A percentile compares a stretch with the other conserved stretches of the same genome.
These are phyloP conservation scores for Quercus rubra DNA, from an alignment of 306 rosid genomes.

Conservation along the genomic window DNA sequence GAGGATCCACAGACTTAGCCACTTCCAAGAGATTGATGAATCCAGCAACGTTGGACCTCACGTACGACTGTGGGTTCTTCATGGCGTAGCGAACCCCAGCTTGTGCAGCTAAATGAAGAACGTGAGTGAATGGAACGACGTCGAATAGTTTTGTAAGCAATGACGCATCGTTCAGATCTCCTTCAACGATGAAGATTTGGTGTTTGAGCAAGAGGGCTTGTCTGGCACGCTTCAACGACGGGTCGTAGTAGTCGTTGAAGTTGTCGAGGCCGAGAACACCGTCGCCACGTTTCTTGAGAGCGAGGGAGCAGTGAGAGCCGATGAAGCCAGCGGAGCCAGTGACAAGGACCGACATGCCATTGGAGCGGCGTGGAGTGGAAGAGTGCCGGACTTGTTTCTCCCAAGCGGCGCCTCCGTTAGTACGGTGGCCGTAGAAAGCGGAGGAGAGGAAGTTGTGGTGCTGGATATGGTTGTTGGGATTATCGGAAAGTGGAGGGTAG, in stretches of 20 bases:
- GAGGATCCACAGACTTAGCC: constrained; percentile 45
- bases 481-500: constrained; percentile 58
- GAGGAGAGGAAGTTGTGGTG: constrained; percentile 52
- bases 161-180: constrained; percentile 73
- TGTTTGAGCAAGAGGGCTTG: constrained; percentile 47
- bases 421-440: constrained; percentile 48
- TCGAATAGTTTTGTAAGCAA: constrained; percentile 71
- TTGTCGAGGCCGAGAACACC: constrained; percentile 84
- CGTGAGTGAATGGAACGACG: constrained; percentile 76
- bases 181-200: constrained; percentile 66
- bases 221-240: constrained; percentile 68
- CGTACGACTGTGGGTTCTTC: constrained; percentile 63
- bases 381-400: constrained; percentile 82
- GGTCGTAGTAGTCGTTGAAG: constrained; percentile 86
- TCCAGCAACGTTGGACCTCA: constrained; percentile 54
- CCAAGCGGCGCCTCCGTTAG: constrained; percentile 65
- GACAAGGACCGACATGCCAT: constrained; percentile 68
- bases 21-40: constrained; percentile 52
- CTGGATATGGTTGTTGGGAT: constrained; percentile 18
- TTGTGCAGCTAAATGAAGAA: constrained; percentile 88
- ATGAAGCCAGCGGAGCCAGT: constrained; percentile 91
- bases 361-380: constrained; percentile 61
- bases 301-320: constrained; percentile 73
- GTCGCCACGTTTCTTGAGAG: constrained; percentile 84
- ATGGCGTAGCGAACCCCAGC: constrained; percentile 97